Base-by-base conservation (phyloP, 179 eudicot species). In the Beta macrorhiza region DNA sequence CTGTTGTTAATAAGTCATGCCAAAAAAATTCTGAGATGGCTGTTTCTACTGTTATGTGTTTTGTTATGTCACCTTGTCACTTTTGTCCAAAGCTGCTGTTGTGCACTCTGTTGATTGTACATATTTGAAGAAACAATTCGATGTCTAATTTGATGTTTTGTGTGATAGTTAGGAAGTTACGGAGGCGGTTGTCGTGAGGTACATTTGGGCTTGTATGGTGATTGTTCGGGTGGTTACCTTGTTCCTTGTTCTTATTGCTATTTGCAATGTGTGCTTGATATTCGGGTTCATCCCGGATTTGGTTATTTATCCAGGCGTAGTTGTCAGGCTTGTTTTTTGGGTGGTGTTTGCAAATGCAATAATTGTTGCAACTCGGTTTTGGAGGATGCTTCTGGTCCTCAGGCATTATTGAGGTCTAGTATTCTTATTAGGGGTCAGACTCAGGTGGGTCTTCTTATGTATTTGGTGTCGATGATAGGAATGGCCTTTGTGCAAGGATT, bases 371-470 rank as follows among this genome's bases (percentile, higher is more conserved):
- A 91, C 58, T 93, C 98, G 19, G 95, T 95, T 52, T 85, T 95
- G 89, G 99, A 95, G 90, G 95, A 92, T 87, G 93, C 88, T 74
- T 90, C 89, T 4, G 99, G 99, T 7, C 87, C 93, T n/a, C 88
- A 89, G 83, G 97, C 99, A 22, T 87, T 95, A 85, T 76, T 90
- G 74, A 90, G 97, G 89, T 88, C 98, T 45, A 88, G 88, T 85
- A 65, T 85, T 49, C 67, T 95, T 59, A 88, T 95, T 73, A 89
- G 90, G 84, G 99, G 95, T 56, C 97, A 95, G 83, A 93, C 97
- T 55, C 98, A 96, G 77, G 98, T 94, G 84, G 99, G 99, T 83
- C 91, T 96, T 32, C 74, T 92, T 88, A 92, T 96, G 86, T 94
- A 91, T 83, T 91, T 96, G 5, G 91, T 88, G 29, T 93, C 98